Evolutionary conservation across 805 yeast species (phyloP).

Genomic region (Monosporozyma unispora): DNA sequence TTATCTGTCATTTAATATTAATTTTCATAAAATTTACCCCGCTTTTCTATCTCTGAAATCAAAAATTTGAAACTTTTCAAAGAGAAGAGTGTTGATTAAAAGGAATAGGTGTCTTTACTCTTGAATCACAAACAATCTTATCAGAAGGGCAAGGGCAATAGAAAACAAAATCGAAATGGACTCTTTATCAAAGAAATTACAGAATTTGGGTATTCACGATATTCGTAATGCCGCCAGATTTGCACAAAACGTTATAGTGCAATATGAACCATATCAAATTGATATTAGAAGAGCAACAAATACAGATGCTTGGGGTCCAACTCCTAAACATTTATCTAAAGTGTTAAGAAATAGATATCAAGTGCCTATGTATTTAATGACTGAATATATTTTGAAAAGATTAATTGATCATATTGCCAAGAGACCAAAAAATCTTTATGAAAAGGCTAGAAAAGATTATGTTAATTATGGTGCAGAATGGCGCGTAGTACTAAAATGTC

Average conservation of each 20-base stretch:
- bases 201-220: slow-evolving; percentile 32
- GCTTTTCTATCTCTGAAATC: not conserved
- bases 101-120: too few species aligned
- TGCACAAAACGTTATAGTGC: slow-evolving; percentile 33
- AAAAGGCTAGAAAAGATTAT: slow-evolving; percentile 33
- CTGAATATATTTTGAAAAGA: slow-evolving; percentile 31
- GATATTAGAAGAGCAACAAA: slow-evolving; percentile 40
- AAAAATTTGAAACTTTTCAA: not conserved
- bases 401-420: slow-evolving; percentile 31
- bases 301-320: slow-evolving; percentile 47
- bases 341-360: slow-evolving; percentile 25
- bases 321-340: slow-evolving; percentile 35
- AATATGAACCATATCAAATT: slow-evolving; percentile 31
- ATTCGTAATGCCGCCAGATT: slow-evolving; percentile 33
- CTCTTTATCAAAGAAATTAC: slow-evolving; percentile 28
- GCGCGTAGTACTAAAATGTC: slow-evolving; percentile 34
- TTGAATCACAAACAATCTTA: too few species aligned
- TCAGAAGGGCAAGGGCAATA: too few species aligned
- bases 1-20: not conserved
- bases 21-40: not conserved
- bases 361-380: slow-evolving; percentile 26
- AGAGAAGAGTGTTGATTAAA: not conserved
- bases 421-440: slow-evolving; percentile 30
- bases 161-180: slow-evolving; percentile 18
- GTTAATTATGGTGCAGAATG: slow-evolving; percentile 35